Conservation (phyloP, 2,329 filamentous ascomycete species). For the Epicoccum nigrum region DNA sequence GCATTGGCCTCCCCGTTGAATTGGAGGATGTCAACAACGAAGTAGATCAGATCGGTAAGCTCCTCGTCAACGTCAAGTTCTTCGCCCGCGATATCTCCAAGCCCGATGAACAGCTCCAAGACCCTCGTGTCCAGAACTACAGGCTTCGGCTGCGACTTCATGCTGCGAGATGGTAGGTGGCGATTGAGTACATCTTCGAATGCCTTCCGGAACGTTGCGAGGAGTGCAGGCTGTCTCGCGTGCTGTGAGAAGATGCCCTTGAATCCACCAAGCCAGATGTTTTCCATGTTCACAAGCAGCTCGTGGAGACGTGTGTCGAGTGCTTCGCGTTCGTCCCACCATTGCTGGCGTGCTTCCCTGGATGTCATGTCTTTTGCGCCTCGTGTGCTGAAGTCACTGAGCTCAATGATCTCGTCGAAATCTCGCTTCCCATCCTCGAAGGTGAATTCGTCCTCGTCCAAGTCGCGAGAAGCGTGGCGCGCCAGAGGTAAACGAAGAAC, state of each 20-base stretch:
- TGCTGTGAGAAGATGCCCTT: conserved; percentile 88
- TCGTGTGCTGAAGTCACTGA: conserved; percentile 85
- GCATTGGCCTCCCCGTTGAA: conserved; percentile 96
- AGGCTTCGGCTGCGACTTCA: conserved; percentile 58
- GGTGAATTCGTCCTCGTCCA: conserved; percentile 79
- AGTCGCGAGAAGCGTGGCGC: conserved; percentile 78
- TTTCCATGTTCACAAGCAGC: conserved; percentile 84
- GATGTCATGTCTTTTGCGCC: conserved; percentile 71
- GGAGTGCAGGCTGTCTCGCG: conserved; percentile 63
- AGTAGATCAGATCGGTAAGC: conserved; percentile 91
- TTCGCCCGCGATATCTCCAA: conserved; percentile 73
- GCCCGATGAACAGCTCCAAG: conserved; percentile 84
- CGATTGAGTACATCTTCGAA: conserved; percentile 82
- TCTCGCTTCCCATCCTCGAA: conserved; percentile 82
- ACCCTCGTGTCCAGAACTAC: conserved; percentile 69
- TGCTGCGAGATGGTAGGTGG: conserved; percentile 81
- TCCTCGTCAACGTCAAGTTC: conserved; percentile 82
- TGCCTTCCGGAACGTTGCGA: conserved; percentile 76
- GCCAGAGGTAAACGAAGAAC: conserved; percentile 85
- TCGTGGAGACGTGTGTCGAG: conserved; percentile 79
- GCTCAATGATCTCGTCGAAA: conserved; percentile 79
- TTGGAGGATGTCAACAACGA: conserved; percentile 93
- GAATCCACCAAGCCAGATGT: conserved; percentile 94
- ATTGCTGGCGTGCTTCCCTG: conserved; percentile 77
- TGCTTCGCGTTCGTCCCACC: conserved; percentile 86